phyloP scores from a whole-genome alignment of 78 protist species.

The Creolimax fragrantissima region DNA sequence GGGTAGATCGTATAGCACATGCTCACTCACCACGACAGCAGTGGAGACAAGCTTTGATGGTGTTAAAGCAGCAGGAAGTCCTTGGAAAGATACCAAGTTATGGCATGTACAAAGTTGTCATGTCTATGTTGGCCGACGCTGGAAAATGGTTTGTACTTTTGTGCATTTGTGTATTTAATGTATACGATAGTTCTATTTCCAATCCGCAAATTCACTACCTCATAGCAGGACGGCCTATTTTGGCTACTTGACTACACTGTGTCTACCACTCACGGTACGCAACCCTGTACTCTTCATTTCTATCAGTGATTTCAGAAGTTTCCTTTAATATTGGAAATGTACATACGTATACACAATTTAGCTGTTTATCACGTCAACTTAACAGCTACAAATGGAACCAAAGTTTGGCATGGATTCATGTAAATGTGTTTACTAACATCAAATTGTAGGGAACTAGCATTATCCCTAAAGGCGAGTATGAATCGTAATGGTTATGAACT shows the following conservation, averaged over 20 bases:
- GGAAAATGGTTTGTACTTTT: background rate
- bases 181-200: background rate
- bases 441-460: background rate
- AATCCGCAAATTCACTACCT: background rate
- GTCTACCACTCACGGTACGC: no score
- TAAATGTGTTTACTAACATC: background rate
- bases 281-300: no score
- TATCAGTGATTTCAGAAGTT: no score
- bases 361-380: background rate
- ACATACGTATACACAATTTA: no score
- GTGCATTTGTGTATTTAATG: background rate
- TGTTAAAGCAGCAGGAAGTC: background rate
- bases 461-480: background rate
- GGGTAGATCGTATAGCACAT: no score
- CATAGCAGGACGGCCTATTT: background rate
- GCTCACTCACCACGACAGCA: no score
- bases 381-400: no score
- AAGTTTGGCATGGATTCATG: no score
- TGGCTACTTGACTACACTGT: background rate
- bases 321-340: no score
- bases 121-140: background rate
- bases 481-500: background rate
- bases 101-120: background rate
- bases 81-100: background rate
- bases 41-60: background rate